Conservation (phyloP, 192 early-diverging fungal species). For the Dimargaris verticillata region DNA sequence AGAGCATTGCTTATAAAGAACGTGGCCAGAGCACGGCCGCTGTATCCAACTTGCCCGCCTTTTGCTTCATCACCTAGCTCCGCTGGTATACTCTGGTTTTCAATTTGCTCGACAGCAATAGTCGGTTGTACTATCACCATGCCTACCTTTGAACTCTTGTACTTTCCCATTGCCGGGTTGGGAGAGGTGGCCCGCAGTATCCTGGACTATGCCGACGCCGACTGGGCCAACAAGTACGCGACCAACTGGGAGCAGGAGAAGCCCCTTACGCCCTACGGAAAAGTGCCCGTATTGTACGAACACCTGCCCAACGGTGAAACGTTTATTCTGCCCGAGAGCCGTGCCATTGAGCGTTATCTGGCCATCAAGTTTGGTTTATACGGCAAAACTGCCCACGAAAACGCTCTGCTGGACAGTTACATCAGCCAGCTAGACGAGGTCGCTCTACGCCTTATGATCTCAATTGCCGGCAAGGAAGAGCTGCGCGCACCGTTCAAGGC, state of each 20-base stretch:
- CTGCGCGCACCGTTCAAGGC: slow-evolving; percentile 10
- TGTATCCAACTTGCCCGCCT: no score
- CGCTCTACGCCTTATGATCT: not conserved
- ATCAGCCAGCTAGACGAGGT: slow-evolving; percentile 14
- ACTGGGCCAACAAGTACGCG: slow-evolving; percentile 16
- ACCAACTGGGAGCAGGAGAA: slow-evolving; percentile 26
- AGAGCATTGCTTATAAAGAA: no score
- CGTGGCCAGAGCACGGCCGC: no score
- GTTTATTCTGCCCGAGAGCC: slow-evolving; percentile 23
- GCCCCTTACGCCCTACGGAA: slow-evolving; percentile 25
- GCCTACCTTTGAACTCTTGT: slow-evolving; percentile 15
- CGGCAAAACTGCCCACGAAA: slow-evolving; percentile 13
- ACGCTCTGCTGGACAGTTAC: slow-evolving; percentile 18
- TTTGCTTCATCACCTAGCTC: no score
- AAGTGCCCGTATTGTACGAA: slow-evolving; percentile 32
- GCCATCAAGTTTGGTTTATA: slow-evolving; percentile 20
- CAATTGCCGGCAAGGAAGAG: slow-evolving; percentile 10
- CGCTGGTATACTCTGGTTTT: no score
- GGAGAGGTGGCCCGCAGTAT: slow-evolving; percentile 20
- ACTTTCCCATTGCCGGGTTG: slow-evolving; percentile 15
- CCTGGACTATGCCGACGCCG: slow-evolving; percentile 20
- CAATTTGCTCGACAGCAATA: not conserved
- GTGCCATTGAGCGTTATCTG: slow-evolving; percentile 31
- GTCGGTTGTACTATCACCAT: not conserved
- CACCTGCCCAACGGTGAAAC: slow-evolving; percentile 15